Conservation (phyloP, 805 yeast species). For the Hanseniaspora jakobsenii region DNA sequence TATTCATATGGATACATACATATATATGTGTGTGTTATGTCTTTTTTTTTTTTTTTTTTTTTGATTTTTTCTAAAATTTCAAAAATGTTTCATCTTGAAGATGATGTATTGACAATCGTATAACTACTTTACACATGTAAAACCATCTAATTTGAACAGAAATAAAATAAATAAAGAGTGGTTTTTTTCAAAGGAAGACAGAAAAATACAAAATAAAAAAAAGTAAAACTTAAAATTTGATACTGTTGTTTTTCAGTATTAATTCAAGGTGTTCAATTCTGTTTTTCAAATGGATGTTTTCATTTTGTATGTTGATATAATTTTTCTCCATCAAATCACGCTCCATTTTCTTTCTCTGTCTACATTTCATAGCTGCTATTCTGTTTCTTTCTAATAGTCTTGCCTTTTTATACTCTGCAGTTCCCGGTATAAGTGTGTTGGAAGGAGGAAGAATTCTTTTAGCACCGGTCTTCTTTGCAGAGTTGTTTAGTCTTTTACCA, state of each 20-base stretch:
- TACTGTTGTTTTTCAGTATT: not conserved
- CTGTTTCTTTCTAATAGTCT: constrained; percentile 50
- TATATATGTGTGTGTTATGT: no score
- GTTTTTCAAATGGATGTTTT: constrained; percentile 31
- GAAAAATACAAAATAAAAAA: no score
- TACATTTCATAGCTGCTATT: constrained; percentile 57
- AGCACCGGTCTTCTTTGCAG: constrained; percentile 13
- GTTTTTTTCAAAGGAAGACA: no score
- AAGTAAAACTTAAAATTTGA: not conserved
- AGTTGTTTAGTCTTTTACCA: no score
- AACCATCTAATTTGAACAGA: no score
- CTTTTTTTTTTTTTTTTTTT: no score
- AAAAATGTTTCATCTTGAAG: no score
- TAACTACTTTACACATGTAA: no score
- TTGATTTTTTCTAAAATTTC: no score
- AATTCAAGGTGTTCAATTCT: constrained; percentile 23
- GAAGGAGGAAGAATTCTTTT: constrained; percentile 13
- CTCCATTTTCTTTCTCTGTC: constrained; percentile 56
- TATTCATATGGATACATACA: no score
- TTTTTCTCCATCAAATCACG: constrained; percentile 56
- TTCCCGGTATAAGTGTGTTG: constrained; percentile 50
- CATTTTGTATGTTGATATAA: constrained; percentile 37
- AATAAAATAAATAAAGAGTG: no score
- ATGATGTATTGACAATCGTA: no score
- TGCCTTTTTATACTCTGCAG: constrained; percentile 58